Percentiles rank a stretch among this genome's conserved stretches.
Conservation (phyloP, 768 basidiomycete species). For the Trametes coccinea region DNA sequence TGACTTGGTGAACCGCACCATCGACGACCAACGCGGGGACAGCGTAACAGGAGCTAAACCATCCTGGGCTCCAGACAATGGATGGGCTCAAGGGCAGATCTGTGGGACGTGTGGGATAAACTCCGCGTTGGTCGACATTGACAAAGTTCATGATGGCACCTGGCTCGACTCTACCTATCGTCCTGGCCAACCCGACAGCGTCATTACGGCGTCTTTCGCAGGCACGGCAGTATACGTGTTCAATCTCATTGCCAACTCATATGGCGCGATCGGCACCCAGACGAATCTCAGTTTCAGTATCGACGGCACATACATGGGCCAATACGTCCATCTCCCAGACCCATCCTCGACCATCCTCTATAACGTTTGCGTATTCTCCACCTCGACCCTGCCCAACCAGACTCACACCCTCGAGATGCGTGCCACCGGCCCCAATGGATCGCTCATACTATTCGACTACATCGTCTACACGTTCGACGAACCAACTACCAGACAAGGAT, state of each 20-base stretch:
- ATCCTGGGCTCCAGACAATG: background rate
- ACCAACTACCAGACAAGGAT: no score
- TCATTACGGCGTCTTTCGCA: background rate
- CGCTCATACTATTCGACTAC: constrained; percentile 10
- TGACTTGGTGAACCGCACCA: constrained; percentile 1
- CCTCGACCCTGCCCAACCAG: background rate
- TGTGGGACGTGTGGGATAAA: background rate
- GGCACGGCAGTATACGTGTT: constrained; percentile 1
- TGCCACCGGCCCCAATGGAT: background rate
- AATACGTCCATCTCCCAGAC: background rate
- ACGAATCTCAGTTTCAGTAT: constrained; percentile 7
- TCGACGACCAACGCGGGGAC: constrained; percentile 21
- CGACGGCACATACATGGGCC: constrained; percentile 3
- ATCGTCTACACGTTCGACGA: constrained; percentile 7
- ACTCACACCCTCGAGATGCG: constrained; percentile 6
- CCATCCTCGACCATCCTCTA: background rate
- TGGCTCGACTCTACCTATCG: constrained; percentile 1
- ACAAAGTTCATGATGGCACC: background rate
- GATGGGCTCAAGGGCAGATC: constrained; percentile 2
- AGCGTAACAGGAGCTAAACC: constrained; percentile 5
- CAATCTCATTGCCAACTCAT: no score
- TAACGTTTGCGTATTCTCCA: constrained; percentile 10
- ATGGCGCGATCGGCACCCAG: background rate
- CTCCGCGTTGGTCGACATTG: background rate
- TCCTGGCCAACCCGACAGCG: background rate